Conservation (phyloP, 2,329 filamentous ascomycete genomes). For the Cytospora piceae region DNA sequence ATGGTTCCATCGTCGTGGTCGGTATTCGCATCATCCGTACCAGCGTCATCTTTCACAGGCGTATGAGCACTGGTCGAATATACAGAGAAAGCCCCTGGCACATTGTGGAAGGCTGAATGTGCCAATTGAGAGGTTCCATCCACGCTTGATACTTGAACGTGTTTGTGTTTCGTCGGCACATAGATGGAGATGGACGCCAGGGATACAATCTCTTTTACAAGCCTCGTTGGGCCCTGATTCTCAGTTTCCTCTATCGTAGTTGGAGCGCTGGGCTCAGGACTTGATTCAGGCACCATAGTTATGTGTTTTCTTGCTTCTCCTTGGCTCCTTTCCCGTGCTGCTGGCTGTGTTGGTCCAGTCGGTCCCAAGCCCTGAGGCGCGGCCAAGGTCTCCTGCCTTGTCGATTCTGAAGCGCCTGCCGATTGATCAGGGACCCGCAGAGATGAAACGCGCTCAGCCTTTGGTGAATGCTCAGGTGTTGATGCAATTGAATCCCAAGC, state of each 20-base stretch:
- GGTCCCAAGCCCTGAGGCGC: not conserved
- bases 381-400: not conserved
- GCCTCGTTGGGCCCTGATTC: slow-evolving; percentile 56
- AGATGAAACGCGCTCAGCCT: slow-evolving; percentile 20
- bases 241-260: slow-evolving; percentile 49
- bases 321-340: not conserved
- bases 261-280: slow-evolving; percentile 29
- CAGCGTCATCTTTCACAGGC: slow-evolving; percentile 21
- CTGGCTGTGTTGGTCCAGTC: not conserved
- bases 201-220: slow-evolving; percentile 59
- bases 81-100: slow-evolving; percentile 66
- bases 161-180: slow-evolving; percentile 54
- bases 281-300: slow-evolving; percentile 19
- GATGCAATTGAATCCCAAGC: slow-evolving; percentile 51
- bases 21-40: slow-evolving; percentile 27
- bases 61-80: slow-evolving; percentile 36
- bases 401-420: not conserved
- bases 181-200: slow-evolving; percentile 58
- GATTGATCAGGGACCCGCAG: not conserved
- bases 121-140: slow-evolving; percentile 14
- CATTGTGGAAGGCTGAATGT: slow-evolving; percentile 38
- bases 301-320: not conserved
- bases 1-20: slow-evolving; percentile 42
- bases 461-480: slow-evolving; percentile 25
- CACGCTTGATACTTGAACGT: slow-evolving; percentile 42